Evolutionary conservation across 176 grass and related monocot genomes (phyloP), one percentile per base, ranked within the genome.

Genomic region (Cenchrus purpureus): DNA sequence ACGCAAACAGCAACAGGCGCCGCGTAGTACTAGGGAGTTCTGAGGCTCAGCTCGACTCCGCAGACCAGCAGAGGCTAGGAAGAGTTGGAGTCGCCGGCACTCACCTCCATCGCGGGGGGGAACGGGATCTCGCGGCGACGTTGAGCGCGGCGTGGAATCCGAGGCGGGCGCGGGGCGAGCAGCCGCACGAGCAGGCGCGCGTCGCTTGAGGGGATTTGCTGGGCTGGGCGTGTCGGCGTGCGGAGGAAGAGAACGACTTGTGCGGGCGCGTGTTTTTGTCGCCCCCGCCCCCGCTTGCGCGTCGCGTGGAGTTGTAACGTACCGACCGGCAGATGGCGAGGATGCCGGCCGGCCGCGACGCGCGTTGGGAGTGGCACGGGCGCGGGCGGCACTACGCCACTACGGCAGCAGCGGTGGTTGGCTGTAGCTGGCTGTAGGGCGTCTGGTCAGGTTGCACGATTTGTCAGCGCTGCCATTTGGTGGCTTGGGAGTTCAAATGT

Each of bases 51-150:
- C 63, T 4, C 48, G 71, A 28, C 71, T 15, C 29, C 71, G 8
- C 48, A 14, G 53, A 6, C 3, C 50, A 57, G 14, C 51, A 29
- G 34, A 14, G 68, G 32, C 48, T 6, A 81, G 78, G 37, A 40
- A 82, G n/a, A 3, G 42, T 51, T 2, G 49, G 49, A 73, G 64
- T 64, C 37, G 57, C 3, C 7, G 19, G 74, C 5, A 59, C 85
- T 74, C 80, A 91, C 89, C 89, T 91, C 89, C 89, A 91, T 91
- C 12, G 68, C 63, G 59, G 67, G 37, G 7, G n/a, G 7, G 7
- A 32, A 51, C 8, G 66, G 70, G 71, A 90, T 90, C 84, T 82
- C 25, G 48, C 32, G 75, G 74, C 40, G 67, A 40, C 37, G 37
- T 2, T 40, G 37, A 40, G 37, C 37, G 49, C 82, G 62, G 62